Base-by-base conservation (phyloP, 2,329 filamentous ascomycete species). In the Botrytis porri region DNA sequence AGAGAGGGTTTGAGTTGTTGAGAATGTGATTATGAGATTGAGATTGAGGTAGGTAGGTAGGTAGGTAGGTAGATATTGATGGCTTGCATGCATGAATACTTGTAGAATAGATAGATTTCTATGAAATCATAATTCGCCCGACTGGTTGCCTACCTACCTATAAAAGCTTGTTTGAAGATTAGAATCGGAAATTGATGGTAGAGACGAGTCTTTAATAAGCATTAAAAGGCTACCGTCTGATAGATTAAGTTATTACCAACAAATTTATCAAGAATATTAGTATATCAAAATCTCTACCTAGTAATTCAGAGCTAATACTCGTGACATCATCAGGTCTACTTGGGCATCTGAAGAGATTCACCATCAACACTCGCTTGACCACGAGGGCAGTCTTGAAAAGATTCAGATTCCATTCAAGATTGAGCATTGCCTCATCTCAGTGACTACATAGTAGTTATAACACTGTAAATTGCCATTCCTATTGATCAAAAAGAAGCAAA, bases 1-100 rank as follows among this genome's bases (percentile, higher is more conserved):
- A 20, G 77, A 82, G 51, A 73, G 69, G 63, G 76, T 80, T 59
- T 80, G 60, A 76, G 43, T 32, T 18, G 37, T 60, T 20, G 54
- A 45, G 35, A 10, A 60, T 45, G 32, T 32, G 35, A 51, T 45
- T 45, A 6, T 48, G 45, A 48, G 45, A 48, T 48, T 48, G 45
- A 25, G n/a, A n/a, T 48, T 48, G 45, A 25, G n/a, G n/a, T n/a
- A n/a, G 20, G 18, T 41, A 57, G 25, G 48, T 18, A 57, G 25
- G 48, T 18, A n/a, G n/a, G n/a, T n/a, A n/a, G 20, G 18, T 41
- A 57, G 25, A 35, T 18, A 10, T 29, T 41, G 35, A 54, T 45
- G 25, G 3, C 9, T 57, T 29, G 3, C 48, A 54, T 57, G 48
- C n/a, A n/a, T n/a, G n/a, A n/a, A n/a, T n/a, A 54, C 35, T 32